These are phyloP conservation scores for Clavariopsis aquatica DNA, from an alignment of 495 filamentous ascomycete genomes.

Conservation along the genomic window DNA sequence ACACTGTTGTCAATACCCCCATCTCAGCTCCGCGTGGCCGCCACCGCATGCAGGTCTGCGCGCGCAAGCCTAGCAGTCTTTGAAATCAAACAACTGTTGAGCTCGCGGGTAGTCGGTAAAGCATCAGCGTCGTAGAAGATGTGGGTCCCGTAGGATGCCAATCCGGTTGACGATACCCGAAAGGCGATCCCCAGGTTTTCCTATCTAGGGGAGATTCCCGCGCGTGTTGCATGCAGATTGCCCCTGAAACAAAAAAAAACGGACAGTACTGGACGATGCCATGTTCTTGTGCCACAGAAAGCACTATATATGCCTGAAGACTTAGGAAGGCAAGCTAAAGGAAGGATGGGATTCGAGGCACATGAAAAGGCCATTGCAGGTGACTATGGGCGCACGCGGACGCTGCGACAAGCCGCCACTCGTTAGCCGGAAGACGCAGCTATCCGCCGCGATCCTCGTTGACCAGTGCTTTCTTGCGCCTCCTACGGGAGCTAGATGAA, in stretches of 20 bases:
- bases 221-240: neutral
- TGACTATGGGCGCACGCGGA: neutral
- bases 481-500: neutral
- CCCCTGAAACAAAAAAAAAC: neutral
- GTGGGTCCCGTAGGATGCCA: neutral
- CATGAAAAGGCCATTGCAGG: neutral
- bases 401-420: neutral
- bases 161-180: conserved; percentile 10
- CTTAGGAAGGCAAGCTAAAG: neutral
- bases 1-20: neutral
- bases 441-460: neutral
- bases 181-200: conserved; percentile 2
- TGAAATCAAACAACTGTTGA: conserved; percentile 3
- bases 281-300: neutral
- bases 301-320: neutral
- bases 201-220: neutral
- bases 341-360: neutral
- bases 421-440: neutral
- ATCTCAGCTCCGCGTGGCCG: neutral
- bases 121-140: neutral
- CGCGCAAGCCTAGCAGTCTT: neutral
- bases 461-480: neutral
- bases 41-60: neutral
- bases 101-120: conserved; percentile 3
- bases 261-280: neutral